Base-by-base conservation (phyloP, 345 rosid genomes). In the Pugionium dolabratum region DNA sequence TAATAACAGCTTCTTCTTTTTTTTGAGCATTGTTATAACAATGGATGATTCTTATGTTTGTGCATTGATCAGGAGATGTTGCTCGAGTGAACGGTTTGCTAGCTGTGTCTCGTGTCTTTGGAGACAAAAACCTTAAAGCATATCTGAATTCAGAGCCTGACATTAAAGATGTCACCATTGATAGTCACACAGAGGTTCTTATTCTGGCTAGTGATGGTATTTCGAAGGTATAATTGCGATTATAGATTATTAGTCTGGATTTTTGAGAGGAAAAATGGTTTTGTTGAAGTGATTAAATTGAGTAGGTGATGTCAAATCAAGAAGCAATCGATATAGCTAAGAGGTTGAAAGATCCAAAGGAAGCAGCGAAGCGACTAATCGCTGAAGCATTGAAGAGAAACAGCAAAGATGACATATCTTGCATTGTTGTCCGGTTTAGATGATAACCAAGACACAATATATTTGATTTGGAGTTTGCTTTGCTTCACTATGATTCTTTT, bases 101-200 rank as follows among this genome's bases (percentile, higher is more conserved):
- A 61, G 94, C 94, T 26, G 90, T 87, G 34, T 85, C 94, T 54
- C 88, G 94, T 64, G 86, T 84, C 34, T 87, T 85, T 68, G 88
- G 95, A 7, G 90, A 87, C 72, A 83, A 83, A 64, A 85, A 84
- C 76, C 95, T 87, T 10, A 87, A 87, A 63, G 74, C 84, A 33
- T 83, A 83, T 78, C 59, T 87, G 57, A 80, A 86, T 7, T 79
- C 85, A 50, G 85, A 87, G 66, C 94, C 90, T 18, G 88, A 85
- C 26, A 66, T 85, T 62, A 80, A 62, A 67, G 67, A 76, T 31
- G 57, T 59, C 1, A n/a, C 4, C 48, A 46, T 87, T 41, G 82
- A 80, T 46, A 53, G 63, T 59, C 62, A n/a, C 33, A 73, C 68
- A 4, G 90, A 82, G 1, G 2, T 82, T 42, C 74, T 87, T 46